phyloP scores from a whole-genome alignment of 495 filamentous ascomycete genomes.

The Aspergillus egyptiacus region DNA sequence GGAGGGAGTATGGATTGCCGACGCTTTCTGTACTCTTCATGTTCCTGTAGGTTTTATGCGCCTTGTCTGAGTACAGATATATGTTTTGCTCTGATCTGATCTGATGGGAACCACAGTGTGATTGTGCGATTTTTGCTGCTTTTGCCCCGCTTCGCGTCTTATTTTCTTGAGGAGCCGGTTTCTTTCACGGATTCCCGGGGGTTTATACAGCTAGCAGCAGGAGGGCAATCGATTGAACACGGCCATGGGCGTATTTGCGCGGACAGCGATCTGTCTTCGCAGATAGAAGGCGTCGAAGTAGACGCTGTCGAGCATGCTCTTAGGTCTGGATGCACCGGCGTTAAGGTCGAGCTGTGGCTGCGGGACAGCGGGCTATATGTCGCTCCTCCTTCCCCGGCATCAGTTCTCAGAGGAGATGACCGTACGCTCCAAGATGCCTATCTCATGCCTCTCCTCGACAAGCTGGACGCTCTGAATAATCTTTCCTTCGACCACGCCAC shows the following conservation, averaged over 20 bases:
- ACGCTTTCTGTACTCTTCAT: slow-evolving; percentile 26
- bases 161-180: slow-evolving; percentile 12
- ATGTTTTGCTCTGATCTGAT: no score
- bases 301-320: slow-evolving; percentile 51
- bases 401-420: slow-evolving; percentile 42
- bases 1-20: slow-evolving; percentile 23
- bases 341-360: slow-evolving; percentile 73
- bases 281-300: slow-evolving; percentile 49
- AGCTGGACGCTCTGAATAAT: slow-evolving; percentile 52
- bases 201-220: slow-evolving; percentile 16
- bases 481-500: neutral
- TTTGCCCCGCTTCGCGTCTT: slow-evolving; percentile 14
- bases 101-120: slow-evolving; percentile 2
- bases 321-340: slow-evolving; percentile 50
- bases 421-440: slow-evolving; percentile 60
- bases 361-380: slow-evolving; percentile 46
- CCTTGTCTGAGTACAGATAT: no score
- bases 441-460: slow-evolving; percentile 54
- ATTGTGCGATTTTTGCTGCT: slow-evolving; percentile 19
- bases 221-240: slow-evolving; percentile 16
- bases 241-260: slow-evolving; percentile 45
- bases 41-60: slow-evolving; percentile 30
- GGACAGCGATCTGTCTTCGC: slow-evolving; percentile 65
- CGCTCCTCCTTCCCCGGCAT: slow-evolving; percentile 45
- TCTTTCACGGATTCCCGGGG: slow-evolving; percentile 1